Conservation (phyloP, 2,329 filamentous ascomycete species). For the Basipetospora chlamydospora region DNA sequence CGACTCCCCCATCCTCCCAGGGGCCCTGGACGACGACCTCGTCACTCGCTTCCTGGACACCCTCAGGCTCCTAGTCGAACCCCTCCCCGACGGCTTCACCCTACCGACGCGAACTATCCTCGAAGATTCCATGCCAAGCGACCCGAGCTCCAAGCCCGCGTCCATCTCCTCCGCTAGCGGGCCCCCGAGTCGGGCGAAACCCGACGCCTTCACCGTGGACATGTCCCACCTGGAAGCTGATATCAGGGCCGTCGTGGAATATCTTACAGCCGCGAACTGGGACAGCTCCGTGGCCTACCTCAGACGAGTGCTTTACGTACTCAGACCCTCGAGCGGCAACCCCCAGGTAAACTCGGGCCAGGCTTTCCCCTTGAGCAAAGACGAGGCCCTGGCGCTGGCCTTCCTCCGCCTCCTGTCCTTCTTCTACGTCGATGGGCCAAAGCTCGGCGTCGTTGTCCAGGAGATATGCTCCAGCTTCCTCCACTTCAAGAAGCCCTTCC, state of each 20-base stretch:
- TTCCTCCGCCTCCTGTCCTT: constrained; percentile 45
- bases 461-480: constrained; percentile 54
- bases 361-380: constrained; percentile 23
- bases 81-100: constrained; percentile 41
- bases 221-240: constrained; percentile 33
- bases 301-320: constrained; percentile 33
- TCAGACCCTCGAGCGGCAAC: constrained; percentile 25
- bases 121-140: constrained; percentile 11
- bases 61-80: constrained; percentile 41
- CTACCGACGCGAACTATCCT: constrained; percentile 43
- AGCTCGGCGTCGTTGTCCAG: constrained; percentile 46
- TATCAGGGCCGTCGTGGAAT: constrained; percentile 45
- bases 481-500: constrained; percentile 48
- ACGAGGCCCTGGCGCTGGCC: constrained; percentile 37
- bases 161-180: not conserved
- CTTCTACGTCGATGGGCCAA: constrained; percentile 49
- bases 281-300: constrained; percentile 42
- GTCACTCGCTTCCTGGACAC: constrained; percentile 40
- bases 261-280: constrained; percentile 52
- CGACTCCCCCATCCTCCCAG: too few relatives aligned
- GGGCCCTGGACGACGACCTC: constrained; percentile 34
- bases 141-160: not conserved
- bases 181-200: not conserved
- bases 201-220: not conserved
- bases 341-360: not conserved